Evolutionary conservation across 78 protist species (phyloP).

Genomic region (Dictyostelium purpureum): DNA sequence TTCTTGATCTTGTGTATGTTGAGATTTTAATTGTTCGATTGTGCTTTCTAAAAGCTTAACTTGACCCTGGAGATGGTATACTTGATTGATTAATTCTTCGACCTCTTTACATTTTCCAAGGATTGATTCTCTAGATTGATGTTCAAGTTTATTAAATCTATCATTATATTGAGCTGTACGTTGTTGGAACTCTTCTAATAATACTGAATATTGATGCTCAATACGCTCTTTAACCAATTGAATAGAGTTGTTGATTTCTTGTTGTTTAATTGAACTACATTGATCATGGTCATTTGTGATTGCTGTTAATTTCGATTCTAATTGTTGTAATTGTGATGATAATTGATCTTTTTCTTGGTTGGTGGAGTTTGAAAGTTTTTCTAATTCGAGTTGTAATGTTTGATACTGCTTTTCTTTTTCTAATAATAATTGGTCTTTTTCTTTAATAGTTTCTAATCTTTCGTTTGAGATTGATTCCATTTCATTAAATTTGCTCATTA

Average conservation of each 20-base stretch:
- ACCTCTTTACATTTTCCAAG: neutral
- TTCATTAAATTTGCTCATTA: too few species aligned
- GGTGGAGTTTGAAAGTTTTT: too few species aligned
- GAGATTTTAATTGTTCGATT: neutral
- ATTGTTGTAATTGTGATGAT: neutral
- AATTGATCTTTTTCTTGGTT: neutral
- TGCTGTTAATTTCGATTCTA: neutral
- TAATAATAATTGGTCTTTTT: neutral
- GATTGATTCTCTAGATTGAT: neutral
- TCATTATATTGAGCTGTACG: neutral
- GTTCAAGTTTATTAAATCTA: neutral
- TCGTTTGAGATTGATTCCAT: neutral
- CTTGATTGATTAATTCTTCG: neutral
- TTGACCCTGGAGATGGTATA: neutral
- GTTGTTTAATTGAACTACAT: neutral
- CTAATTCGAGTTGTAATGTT: neutral
- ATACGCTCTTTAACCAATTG: too few species aligned
- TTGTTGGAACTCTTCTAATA: neutral
- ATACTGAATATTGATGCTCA: too few species aligned
- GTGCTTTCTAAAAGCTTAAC: neutral
- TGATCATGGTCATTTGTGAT: neutral
- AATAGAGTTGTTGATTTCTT: neutral
- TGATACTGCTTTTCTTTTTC: neutral
- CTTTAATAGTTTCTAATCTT: neutral
- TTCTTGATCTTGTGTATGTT: neutral